A percentile compares a stretch with the other conserved stretches of the same genome.
phyloP scores from a whole-genome alignment of 2,329 filamentous ascomycete genomes.

The Amylocarpus encephaloides region DNA sequence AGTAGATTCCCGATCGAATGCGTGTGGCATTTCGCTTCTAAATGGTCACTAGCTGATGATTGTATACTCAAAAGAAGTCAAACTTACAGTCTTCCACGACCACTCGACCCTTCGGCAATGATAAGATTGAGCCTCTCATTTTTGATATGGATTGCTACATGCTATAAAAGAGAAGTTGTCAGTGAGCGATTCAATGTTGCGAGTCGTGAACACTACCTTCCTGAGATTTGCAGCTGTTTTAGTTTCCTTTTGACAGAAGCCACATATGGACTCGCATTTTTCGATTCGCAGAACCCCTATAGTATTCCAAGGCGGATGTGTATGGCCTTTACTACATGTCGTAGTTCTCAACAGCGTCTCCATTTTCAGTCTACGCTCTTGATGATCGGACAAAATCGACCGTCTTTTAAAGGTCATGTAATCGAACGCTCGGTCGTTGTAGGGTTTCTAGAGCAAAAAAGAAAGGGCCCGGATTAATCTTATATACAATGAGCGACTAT shows the following conservation, averaged over 20 bases:
- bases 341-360: conserved; percentile 18
- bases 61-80: too few species aligned
- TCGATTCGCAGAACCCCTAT: conserved; percentile 24
- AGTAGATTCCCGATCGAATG: conserved; percentile 6
- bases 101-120: conserved; percentile 27
- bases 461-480: not conserved
- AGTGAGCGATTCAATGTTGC: not conserved
- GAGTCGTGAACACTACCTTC: conserved; percentile 17
- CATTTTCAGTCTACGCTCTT: conserved; percentile 10
- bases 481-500: not conserved
- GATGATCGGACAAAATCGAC: conserved; percentile 3
- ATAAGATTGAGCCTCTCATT: conserved; percentile 25
- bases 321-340: conserved; percentile 27
- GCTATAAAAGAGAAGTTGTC: conserved; percentile 13
- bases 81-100: conserved; percentile 26
- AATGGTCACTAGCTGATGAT: too few species aligned
- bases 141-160: conserved; percentile 29
- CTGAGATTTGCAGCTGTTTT: conserved; percentile 28
- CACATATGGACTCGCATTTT: conserved; percentile 28
- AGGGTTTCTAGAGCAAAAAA: not conserved
- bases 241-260: conserved; percentile 29
- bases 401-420: conserved; percentile 4
- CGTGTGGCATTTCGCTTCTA: conserved; percentile 19
- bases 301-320: conserved; percentile 27
- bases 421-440: conserved; percentile 5